A percentile compares a stretch with the other conserved stretches of the same genome.
Evolutionary conservation across 1,284 basidiomycete species (phyloP).

Genomic region (Cutaneotrichosporon sp.): DNA sequence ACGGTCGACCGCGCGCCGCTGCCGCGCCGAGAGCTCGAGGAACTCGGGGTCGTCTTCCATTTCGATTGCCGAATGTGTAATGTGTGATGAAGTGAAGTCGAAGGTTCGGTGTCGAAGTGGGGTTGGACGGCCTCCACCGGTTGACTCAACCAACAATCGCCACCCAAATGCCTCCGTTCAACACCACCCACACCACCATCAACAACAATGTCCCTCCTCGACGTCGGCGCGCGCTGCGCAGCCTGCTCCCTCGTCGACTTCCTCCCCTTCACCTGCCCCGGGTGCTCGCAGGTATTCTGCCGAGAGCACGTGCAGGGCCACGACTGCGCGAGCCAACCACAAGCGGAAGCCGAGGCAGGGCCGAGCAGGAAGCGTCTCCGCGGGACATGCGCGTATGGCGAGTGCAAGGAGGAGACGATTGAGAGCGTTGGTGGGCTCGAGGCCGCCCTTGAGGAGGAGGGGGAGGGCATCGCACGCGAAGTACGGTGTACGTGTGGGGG

Average conservation of each 20-base stretch:
- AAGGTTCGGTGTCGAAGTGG: too few relatives aligned
- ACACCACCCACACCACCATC: too few relatives aligned
- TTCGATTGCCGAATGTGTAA: too few relatives aligned
- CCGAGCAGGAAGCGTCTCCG: conserved; percentile 20
- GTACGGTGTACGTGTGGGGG: conserved; percentile 42
- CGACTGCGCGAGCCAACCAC: too few relatives aligned
- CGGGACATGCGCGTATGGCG: conserved; percentile 27
- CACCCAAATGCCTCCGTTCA: conserved; percentile 5
- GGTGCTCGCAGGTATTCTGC: conserved; percentile 39
- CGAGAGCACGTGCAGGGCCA: conserved; percentile 37
- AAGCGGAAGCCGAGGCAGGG: too few relatives aligned
- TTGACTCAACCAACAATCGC: conserved; percentile 6
- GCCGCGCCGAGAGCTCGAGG: conserved; percentile 36
- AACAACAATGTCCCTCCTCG: conserved; percentile 34
- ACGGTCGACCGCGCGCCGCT: conserved; percentile 40
- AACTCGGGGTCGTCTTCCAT: conserved; percentile 48
- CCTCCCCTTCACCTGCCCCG: conserved; percentile 41
- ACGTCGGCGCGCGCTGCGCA: conserved; percentile 37
- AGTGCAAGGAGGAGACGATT: conserved; percentile 40
- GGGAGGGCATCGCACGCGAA: conserved; percentile 36
- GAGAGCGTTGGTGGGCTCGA: conserved; percentile 38
- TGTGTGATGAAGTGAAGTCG: too few relatives aligned
- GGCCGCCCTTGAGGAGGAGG: conserved; percentile 15
- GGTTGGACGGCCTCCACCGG: conserved; percentile 5
- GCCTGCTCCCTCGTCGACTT: conserved; percentile 44